Percentiles rank a stretch among this genome's conserved stretches.
phyloP scores from a whole-genome alignment of 1,284 basidiomycete genomes.

The Trichosporon sp. region DNA sequence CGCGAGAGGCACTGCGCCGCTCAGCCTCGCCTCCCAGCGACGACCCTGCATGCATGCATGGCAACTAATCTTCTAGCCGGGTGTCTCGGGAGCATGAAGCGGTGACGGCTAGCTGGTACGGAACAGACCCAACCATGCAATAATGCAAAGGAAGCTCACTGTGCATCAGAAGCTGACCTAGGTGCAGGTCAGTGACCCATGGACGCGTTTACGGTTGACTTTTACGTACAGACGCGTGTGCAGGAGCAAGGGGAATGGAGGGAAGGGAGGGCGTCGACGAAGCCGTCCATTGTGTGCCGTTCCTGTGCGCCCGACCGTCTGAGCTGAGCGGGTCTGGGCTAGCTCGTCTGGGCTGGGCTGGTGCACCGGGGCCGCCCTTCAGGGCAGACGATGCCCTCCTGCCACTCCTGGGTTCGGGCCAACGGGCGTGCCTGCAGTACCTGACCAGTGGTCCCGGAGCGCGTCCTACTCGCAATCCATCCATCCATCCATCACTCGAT shows the following conservation, averaged over 20 bases:
- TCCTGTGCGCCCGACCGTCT: no score
- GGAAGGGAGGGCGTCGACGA: not conserved
- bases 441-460: not conserved
- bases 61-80: not conserved
- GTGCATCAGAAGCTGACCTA: no score
- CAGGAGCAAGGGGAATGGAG: no score
- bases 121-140: not conserved
- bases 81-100: not conserved
- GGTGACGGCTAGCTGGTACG: not conserved
- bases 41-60: not conserved
- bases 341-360: not conserved
- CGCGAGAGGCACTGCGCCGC: not conserved
- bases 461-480: no score
- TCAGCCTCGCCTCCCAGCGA: not conserved
- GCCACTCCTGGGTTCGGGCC: not conserved
- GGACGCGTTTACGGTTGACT: not conserved
- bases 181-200: not conserved
- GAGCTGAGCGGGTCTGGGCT: no score
- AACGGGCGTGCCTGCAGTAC: not conserved
- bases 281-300: not conserved
- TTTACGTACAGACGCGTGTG: not conserved
- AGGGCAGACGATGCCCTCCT: not conserved
- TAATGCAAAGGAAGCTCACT: no score
- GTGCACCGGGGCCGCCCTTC: not conserved
- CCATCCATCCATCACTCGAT: not conserved